Base-by-base conservation (phyloP, 1,139 yeast genomes). In the Pichia sp. region DNA sequence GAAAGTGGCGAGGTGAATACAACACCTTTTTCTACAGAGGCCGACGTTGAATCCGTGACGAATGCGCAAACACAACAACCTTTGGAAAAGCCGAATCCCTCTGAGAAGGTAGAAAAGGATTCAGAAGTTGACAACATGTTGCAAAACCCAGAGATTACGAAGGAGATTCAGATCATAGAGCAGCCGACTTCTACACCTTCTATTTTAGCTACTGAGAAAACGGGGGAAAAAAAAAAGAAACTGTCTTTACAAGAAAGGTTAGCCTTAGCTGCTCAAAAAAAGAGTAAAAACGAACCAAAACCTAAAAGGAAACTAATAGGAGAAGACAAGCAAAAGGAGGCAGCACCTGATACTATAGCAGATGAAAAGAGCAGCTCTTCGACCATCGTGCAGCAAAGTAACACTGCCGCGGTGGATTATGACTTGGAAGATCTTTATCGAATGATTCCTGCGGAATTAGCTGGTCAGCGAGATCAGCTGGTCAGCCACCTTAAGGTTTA, bases 191-290 rank as follows among this genome's bases (percentile, higher is more conserved):
- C 26, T 23, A 23, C 26, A 23, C 26, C 26, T 23, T 23, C 26
- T 23, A 23, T 23, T 23, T 23, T 23, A 23, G 26, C 26, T 23
- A 23, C 26, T 23, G 26, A 23, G 26, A 23, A 23, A 23, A 23
- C 26, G 26, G 26, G 26, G n/a, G 45, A 34, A 26, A 49, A 41
- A 26, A 50, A 52, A 23, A 81, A 82, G 62, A 75, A 88, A 61
- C 72, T 86, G 47, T 79, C 95, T 0, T 73, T 88, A 62, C 92
- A 89, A 65, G 96, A 90, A 64, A 74, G 97, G 59, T 74, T 90
- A 55, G 95, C 95, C 1, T 71, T 84, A 62, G 97, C 97, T 1
- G 90, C 70, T 3, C 59, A 63, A n/a, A 58, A 58, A 36, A 62
- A 59, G 15, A 48, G 60, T 6, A 56, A 50, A 11, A 41, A 36